Evolutionary conservation across 2,329 filamentous ascomycete genomes (phyloP).

Genomic region (Stagonosporopsis tanaceti): DNA sequence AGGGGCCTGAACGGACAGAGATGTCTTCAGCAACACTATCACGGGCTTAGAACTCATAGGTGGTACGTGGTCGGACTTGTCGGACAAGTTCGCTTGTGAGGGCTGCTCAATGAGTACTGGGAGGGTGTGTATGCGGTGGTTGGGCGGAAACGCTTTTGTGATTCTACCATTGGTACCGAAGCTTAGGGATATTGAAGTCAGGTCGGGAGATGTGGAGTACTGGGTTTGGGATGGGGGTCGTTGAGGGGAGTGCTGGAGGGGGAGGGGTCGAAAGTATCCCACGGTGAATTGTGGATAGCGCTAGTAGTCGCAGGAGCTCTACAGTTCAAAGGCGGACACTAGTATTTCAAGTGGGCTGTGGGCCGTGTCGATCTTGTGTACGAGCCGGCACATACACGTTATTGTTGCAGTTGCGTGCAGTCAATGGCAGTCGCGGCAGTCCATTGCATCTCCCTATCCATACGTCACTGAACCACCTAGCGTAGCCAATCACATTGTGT

Average conservation of each 20-base stretch:
- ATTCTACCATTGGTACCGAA: neutral
- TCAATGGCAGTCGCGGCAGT: neutral
- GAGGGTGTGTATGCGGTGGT: neutral
- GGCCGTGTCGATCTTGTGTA: neutral
- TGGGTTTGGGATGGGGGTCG: neutral
- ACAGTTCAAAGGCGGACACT: no score
- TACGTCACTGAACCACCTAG: neutral
- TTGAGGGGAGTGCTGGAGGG: no score
- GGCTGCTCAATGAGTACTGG: neutral
- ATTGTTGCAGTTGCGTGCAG: no score
- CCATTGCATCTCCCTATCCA: neutral
- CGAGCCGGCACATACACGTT: neutral
- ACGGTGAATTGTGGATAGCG: no score
- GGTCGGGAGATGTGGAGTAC: neutral
- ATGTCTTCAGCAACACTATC: neutral
- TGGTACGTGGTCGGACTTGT: neutral
- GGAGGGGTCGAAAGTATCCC: no score
- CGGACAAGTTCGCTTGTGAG: neutral
- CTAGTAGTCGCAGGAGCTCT: no score
- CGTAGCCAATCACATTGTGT: slow-evolving; percentile 1
- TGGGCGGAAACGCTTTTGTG: neutral
- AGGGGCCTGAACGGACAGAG: neutral
- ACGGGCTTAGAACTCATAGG: neutral
- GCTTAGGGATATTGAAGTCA: neutral
- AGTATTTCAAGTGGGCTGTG: no score